Evolutionary conservation across 148 eudicot species (phyloP).

Genomic region (Cornus suecica): DNA sequence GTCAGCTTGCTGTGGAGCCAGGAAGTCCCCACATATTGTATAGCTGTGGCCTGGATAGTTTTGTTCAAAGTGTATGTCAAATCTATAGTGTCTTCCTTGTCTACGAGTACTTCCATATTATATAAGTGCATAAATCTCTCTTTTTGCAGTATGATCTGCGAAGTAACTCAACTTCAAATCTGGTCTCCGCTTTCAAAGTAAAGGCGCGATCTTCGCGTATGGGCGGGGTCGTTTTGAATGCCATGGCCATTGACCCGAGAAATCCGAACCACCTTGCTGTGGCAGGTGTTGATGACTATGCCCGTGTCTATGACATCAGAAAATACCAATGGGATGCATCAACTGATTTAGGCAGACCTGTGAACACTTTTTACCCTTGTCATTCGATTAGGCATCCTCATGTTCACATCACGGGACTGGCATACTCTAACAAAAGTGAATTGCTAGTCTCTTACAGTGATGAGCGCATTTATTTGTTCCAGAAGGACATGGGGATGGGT

Average conservation of each 20-base stretch:
- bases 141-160: slow-evolving; percentile 76
- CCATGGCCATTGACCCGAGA: slow-evolving; percentile 69
- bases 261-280: slow-evolving; percentile 67
- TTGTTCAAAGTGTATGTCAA: slow-evolving; percentile 68
- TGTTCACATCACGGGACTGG: slow-evolving; percentile 61
- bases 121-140: slow-evolving; percentile 6
- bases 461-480: slow-evolving; percentile 73
- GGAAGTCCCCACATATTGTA: slow-evolving; percentile 70
- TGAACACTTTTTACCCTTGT: slow-evolving; percentile 59
- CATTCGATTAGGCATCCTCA: slow-evolving; percentile 44
- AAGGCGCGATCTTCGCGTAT: slow-evolving; percentile 33
- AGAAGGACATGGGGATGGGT: slow-evolving; percentile 68
- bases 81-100: slow-evolving; percentile 8
- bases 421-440: slow-evolving; percentile 67
- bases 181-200: slow-evolving; percentile 51
- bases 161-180: slow-evolving; percentile 55
- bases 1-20: slow-evolving; percentile 74
- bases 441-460: slow-evolving; percentile 74
- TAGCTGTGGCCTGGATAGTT: slow-evolving; percentile 82
- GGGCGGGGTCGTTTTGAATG: slow-evolving; percentile 43
- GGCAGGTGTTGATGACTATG: slow-evolving; percentile 74
- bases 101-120: background rate
- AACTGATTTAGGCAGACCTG: slow-evolving; percentile 45
- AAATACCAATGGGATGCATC: slow-evolving; percentile 47
- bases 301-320: slow-evolving; percentile 74